Base-by-base conservation (phyloP, 495 filamentous ascomycete genomes). In the Aspergillus hancockii region DNA sequence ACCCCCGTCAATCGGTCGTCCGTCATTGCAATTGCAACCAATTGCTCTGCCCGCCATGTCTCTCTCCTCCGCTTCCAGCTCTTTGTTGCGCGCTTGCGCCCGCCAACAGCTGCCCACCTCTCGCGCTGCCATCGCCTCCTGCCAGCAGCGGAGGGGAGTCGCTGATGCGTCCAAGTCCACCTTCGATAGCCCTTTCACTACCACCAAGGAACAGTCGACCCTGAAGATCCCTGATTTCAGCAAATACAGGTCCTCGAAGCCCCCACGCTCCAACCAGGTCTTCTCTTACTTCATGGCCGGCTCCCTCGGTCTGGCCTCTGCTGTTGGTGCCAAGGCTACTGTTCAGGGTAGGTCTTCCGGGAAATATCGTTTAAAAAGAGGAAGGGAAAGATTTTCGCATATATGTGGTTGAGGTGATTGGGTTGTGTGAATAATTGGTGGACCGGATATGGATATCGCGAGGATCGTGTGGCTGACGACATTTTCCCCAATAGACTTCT, bases 251-350 rank as follows among this genome's bases (percentile, higher is more conserved):
- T 85, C 83, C 74, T 88, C 85, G 71, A 79, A 74, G 61, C 70
- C 76, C 55, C 71, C 84, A 56, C 83, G 80, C 68, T 75, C 78
- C 59, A 96, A 97, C 78, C 86, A 90, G 79, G 81, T 96, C 65
- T 96, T 96, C 78, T 84, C 84, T 66, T 99, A 99, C 84, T 99
- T 98, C 79, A 94, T 97, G 90, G 94, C 93, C 59, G 94, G 94
- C 63, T 87, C 93, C 21, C 88, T 98, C 83, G 95, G 94, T 69
- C 85, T 92, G 67, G 84, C 96, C 71, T 83, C 87, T 34, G 93
- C 93, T 45, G 88, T 93, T 61, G 95, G 93, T 65, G 95, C 94
- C 63, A 98, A 99, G 87, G 88, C 87, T 58, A 97, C 93, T 59
- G 90, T 99, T 65, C 90, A 96, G 85, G 92, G 94, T 98, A 83